These are phyloP conservation scores for Colletotrichum incanum DNA, from an alignment of 2,329 filamentous ascomycete species.

Conservation along the genomic window DNA sequence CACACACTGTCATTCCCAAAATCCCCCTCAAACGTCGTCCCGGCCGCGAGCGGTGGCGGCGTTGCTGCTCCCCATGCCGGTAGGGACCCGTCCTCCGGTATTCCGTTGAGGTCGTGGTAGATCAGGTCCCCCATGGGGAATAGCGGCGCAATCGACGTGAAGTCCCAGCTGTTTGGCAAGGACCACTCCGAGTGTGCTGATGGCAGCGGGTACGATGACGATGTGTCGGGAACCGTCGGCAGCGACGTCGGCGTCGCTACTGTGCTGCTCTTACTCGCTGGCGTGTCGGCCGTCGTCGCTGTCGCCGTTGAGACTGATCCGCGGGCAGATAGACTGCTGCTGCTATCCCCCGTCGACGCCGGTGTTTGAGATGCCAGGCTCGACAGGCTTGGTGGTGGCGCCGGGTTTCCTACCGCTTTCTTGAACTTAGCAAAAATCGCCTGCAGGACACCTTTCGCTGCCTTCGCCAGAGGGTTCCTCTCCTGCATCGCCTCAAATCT, in stretches of 20 bases:
- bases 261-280: constrained; percentile 42
- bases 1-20: constrained; percentile 71
- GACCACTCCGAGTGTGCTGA: constrained; percentile 51
- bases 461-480: constrained; percentile 68
- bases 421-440: constrained; percentile 70
- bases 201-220: constrained; percentile 36
- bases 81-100: constrained; percentile 50
- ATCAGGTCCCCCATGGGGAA: constrained; percentile 72
- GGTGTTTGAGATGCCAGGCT: constrained; percentile 38
- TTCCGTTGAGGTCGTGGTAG: constrained; percentile 69
- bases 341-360: constrained; percentile 42
- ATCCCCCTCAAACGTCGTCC: constrained; percentile 67
- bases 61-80: constrained; percentile 44
- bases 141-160: constrained; percentile 67
- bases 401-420: constrained; percentile 60
- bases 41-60: constrained; percentile 51
- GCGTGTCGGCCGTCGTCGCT: constrained; percentile 38
- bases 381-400: constrained; percentile 41
- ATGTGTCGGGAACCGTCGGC: constrained; percentile 48
- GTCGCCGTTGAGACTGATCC: constrained; percentile 40
- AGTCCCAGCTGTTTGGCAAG: constrained; percentile 63
- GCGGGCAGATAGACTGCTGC: constrained; percentile 36
- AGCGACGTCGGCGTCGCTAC: constrained; percentile 40
- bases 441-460: constrained; percentile 69
- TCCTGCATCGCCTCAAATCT: constrained; percentile 71